These are phyloP conservation scores for Paradendryphiella salina DNA, from an alignment of 2,329 filamentous ascomycete species.

Conservation along the genomic window DNA sequence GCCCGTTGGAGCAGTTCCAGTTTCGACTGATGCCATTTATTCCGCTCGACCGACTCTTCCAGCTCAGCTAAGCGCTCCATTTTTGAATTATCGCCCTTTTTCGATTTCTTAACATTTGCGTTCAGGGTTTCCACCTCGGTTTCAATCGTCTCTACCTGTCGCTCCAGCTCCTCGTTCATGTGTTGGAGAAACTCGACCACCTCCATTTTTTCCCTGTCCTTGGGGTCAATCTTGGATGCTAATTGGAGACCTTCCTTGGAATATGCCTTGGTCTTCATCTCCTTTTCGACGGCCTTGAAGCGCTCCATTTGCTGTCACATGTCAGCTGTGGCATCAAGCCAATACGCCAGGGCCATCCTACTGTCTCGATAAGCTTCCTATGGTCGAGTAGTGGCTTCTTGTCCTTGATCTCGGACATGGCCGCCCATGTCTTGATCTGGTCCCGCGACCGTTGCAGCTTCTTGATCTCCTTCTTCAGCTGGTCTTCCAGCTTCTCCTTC, in stretches of 20 bases:
- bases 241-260: constrained; percentile 96
- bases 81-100: constrained; percentile 76
- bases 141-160: constrained; percentile 89
- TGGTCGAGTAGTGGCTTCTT: constrained; percentile 94
- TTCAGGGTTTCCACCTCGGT: constrained; percentile 86
- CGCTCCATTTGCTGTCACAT: constrained; percentile 89
- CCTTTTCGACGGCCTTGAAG: constrained; percentile 99
- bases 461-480: constrained; percentile 99
- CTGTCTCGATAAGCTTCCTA: constrained; percentile 95
- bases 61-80: constrained; percentile 87
- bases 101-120: constrained; percentile 91
- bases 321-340: constrained; percentile 36
- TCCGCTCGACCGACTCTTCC: constrained; percentile 79
- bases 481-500: constrained; percentile 97
- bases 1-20: constrained; percentile 88
- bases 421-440: constrained; percentile 99
- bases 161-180: constrained; percentile 90
- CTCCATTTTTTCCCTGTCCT: constrained; percentile 92
- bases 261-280: constrained; percentile 99
- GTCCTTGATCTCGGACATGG: constrained; percentile 99
- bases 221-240: constrained; percentile 92
- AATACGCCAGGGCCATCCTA: constrained; percentile 51
- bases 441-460: constrained; percentile 96
- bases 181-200: constrained; percentile 80
- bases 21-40: constrained; percentile 95